Evolutionary conservation across 257 asterid species (phyloP).

Genomic region (Salvia rosmarinus): DNA sequence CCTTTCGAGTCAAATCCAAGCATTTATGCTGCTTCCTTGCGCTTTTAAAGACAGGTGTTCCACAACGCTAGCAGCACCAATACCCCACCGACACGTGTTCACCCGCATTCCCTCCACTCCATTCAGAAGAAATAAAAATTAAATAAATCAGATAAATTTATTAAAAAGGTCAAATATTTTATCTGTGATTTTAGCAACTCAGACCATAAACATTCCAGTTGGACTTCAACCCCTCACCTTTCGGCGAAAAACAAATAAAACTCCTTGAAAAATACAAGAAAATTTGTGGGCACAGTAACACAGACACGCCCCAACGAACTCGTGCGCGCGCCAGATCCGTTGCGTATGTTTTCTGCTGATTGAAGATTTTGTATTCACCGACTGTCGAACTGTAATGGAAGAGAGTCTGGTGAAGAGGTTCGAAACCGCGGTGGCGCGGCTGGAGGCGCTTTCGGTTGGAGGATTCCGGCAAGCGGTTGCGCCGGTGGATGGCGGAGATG

Average conservation of each 20-base stretch:
- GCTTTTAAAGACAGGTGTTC: conserved; percentile 18
- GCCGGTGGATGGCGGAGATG: conserved; percentile 49
- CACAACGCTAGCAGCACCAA: conserved; percentile 3
- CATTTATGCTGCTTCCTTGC: neutral
- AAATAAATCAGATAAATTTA: neutral
- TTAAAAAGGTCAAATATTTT: neutral
- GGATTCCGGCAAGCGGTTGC: conserved; percentile 43
- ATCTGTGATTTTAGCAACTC: conserved; percentile 32
- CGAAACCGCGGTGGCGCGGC: conserved; percentile 89
- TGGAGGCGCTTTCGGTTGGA: conserved; percentile 65
- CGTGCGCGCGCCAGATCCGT: conserved; percentile 44
- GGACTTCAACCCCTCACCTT: conserved; percentile 38
- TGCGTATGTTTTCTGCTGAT: conserved; percentile 29
- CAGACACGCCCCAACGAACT: neutral
- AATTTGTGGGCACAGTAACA: conserved; percentile 16
- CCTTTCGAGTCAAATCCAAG: conserved; percentile 1
- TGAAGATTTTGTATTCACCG: conserved; percentile 27
- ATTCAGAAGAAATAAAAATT: neutral
- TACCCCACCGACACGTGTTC: conserved; percentile 26
- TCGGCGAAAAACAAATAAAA: conserved; percentile 31
- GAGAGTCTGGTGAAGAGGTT: conserved; percentile 75
- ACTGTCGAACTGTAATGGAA: conserved; percentile 49
- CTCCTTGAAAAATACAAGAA: conserved; percentile 19
- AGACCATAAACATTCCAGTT: conserved; percentile 36
- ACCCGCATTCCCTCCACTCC: conserved; percentile 35